These are phyloP conservation scores for Fusarium napiforme DNA, from an alignment of 2,329 filamentous ascomycete genomes.

Conservation along the genomic window DNA sequence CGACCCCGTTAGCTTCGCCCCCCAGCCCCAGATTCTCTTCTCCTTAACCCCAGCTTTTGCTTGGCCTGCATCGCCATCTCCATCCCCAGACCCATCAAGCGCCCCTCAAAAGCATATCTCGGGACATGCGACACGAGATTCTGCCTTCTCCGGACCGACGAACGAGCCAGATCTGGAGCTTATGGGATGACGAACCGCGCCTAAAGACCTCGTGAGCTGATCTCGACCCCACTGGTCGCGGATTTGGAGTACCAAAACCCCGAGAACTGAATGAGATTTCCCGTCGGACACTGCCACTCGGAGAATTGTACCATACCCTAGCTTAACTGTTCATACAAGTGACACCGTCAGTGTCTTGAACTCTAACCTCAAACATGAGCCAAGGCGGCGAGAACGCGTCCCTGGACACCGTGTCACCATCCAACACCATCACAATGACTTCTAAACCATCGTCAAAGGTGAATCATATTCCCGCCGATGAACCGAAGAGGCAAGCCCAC, in stretches of 20 bases:
- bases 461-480: not conserved
- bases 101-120: not conserved
- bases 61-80: slow-evolving; percentile 12
- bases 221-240: not conserved
- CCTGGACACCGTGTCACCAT: slow-evolving; percentile 8
- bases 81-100: slow-evolving; percentile 10
- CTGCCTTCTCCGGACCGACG: slow-evolving; percentile 16
- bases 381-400: slow-evolving; percentile 10
- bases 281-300: not conserved
- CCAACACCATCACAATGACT: slow-evolving; percentile 7
- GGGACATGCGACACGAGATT: not conserved
- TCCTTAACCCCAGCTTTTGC: slow-evolving; percentile 33
- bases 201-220: slow-evolving; percentile 15
- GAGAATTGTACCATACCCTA: not conserved
- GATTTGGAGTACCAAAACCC: not conserved
- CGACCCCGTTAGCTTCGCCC: slow-evolving; percentile 6
- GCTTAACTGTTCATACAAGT: not conserved
- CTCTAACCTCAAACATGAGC: slow-evolving; percentile 9
- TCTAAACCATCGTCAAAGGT: not conserved
- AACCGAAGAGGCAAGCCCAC: not conserved
- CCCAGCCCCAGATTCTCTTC: slow-evolving; percentile 27
- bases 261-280: not conserved
- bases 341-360: not conserved
- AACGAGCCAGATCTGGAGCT: not conserved
- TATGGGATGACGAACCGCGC: slow-evolving; percentile 4